phyloP scores from a whole-genome alignment of 345 rosid species.

The Brassica juncea region DNA sequence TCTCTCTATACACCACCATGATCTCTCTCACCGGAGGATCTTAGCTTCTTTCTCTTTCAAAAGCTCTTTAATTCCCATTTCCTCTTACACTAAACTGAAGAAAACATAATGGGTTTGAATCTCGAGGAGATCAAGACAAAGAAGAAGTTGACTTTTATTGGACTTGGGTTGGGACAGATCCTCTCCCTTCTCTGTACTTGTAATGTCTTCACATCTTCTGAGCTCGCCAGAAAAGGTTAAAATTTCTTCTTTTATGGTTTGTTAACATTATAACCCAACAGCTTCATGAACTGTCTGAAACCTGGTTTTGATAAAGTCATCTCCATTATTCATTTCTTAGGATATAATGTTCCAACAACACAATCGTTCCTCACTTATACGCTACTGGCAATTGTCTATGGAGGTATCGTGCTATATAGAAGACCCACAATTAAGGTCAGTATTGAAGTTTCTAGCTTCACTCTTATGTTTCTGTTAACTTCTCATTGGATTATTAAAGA shows the following conservation, averaged over 20 bases:
- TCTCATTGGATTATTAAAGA: neutral
- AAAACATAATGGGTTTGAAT: conserved; percentile 16
- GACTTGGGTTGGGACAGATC: conserved; percentile 77
- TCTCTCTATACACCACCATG: neutral
- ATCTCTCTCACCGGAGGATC: neutral
- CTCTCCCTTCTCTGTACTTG: conserved; percentile 66
- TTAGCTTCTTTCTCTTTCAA: neutral
- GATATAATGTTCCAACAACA: conserved; percentile 63
- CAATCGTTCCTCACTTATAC: conserved; percentile 57
- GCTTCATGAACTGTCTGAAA: neutral
- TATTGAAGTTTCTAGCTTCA: conserved; percentile 9
- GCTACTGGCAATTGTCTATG: conserved; percentile 20
- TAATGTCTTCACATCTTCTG: conserved; percentile 53
- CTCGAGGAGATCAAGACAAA: conserved; percentile 51
- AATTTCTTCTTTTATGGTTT: neutral
- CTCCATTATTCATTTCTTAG: conserved; percentile 26
- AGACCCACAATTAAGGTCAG: conserved; percentile 52
- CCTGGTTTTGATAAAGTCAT: neutral
- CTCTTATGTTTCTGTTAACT: neutral
- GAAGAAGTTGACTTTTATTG: conserved; percentile 62
- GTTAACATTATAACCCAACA: neutral
- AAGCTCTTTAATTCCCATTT: neutral
- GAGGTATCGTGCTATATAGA: conserved; percentile 45
- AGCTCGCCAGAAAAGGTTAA: conserved; percentile 67
- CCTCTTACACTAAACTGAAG: neutral